Base-by-base conservation (phyloP, 1,284 basidiomycete species). In the Schizophyllum amplum region DNA sequence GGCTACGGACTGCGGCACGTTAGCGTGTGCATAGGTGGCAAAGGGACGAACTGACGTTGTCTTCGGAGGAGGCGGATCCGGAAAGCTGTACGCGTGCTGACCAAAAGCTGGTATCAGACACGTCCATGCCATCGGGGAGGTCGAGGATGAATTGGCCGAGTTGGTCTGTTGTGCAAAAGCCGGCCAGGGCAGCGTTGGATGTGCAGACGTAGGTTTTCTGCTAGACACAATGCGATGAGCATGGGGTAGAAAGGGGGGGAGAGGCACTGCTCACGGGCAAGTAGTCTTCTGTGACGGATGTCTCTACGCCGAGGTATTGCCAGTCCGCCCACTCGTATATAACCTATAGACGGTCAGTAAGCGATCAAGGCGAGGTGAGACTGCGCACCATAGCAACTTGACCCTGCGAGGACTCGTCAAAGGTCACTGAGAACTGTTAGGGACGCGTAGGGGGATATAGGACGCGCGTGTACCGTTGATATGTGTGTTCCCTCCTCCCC, bases 281-380 rank as follows among this genome's bases (percentile, higher is more conserved):
- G 55, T 75, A 74, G 49, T 83, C 78, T 59, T 86, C 80, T n/a
- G 72, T 69, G 48, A 71, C 62, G 15, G 81, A 80, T 25, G 85
- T 84, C 54, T 78, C 73, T 68, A 81, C 90, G 27, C 96, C 96
- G 11, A 99, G 78, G 67, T 90, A 93, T 55, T 78, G 73, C 53
- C 87, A 86, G 67, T 99, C 96, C 25, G 77, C 69, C 91, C 94
- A 98, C 71, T 99, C 96, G 69, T 98, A 99, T 52, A 99, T 85
- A 57, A 97, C 88, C 59, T 62, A 24, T 4, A 17, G 20, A 51
- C 24, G 24, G 46, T 58, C 17, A 57, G 51, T 49, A 48, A 20
- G 42, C 11, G 15, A 21, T 22, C 24, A 15, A 13, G 2, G 24
- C 20, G 26, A 26, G 51, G 23, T 42, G 1, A 11, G 1, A 26